These are phyloP conservation scores for Peronosclerospora sorghi DNA, from an alignment of 352 stramenopile species.

Conservation along the genomic window DNA sequence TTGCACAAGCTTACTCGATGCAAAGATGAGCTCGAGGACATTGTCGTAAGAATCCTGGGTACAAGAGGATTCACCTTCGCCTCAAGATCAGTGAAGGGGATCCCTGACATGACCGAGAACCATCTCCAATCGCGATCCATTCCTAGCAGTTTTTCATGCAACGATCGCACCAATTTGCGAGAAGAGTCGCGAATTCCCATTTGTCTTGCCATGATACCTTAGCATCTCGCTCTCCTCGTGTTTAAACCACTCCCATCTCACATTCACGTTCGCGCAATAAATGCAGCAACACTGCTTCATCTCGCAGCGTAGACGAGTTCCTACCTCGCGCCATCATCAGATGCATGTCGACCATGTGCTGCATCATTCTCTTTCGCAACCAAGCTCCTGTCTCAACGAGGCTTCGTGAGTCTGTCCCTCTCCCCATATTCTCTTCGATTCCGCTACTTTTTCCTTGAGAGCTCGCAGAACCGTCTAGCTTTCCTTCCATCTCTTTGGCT, in stretches of 20 bases:
- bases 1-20: no score
- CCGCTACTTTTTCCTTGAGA: constrained; percentile 25
- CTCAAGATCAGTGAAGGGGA: no score
- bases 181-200: no score
- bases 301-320: constrained; percentile 28
- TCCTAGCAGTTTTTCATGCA: no score
- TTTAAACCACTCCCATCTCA: constrained; percentile 57
- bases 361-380: constrained; percentile 43
- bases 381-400: constrained; percentile 26
- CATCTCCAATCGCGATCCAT: no score
- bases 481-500: constrained; percentile 28
- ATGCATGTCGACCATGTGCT: constrained; percentile 56
- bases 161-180: no score
- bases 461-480: constrained; percentile 23
- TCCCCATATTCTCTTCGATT: constrained; percentile 13
- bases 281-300: constrained; percentile 52
- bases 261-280: constrained; percentile 46
- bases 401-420: constrained; percentile 25
- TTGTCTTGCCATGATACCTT: constrained; percentile 28
- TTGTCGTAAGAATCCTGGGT: no score
- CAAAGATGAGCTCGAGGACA: no score
- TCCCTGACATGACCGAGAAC: no score
- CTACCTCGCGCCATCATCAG: constrained; percentile 34
- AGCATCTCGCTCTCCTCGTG: constrained; percentile 32
- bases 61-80: no score